These are phyloP conservation scores for Opeltia flavorubescens DNA, from an alignment of 495 filamentous ascomycete genomes.

Conservation along the genomic window DNA sequence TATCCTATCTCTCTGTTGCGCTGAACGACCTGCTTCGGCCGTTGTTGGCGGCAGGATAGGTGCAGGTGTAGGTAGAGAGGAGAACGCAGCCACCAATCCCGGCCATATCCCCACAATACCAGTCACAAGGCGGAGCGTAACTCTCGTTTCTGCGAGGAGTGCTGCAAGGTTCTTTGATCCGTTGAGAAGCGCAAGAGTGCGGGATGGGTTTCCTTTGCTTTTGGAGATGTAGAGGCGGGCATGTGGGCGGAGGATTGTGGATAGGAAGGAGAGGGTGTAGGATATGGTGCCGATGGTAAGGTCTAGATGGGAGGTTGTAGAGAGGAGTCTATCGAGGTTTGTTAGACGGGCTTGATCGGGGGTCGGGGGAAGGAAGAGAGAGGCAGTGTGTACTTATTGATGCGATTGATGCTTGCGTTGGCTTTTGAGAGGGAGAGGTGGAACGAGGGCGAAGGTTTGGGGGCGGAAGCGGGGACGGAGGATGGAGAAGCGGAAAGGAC, in stretches of 20 bases:
- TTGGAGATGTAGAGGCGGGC: conserved; percentile 22
- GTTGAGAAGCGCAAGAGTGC: not conserved
- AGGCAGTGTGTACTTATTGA: conserved; percentile 15
- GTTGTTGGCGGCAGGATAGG: conserved; percentile 32
- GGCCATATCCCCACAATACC: too few species aligned
- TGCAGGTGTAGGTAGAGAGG: conserved; percentile 65
- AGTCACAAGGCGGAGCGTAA: conserved; percentile 65
- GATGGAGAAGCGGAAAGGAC: not conserved
- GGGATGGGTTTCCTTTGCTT: not conserved
- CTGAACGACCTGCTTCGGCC: not conserved
- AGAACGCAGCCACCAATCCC: too few species aligned
- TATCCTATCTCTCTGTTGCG: conserved; percentile 31
- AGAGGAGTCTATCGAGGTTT: conserved; percentile 31
- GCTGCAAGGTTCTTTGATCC: conserved; percentile 14
- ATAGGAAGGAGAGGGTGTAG: conserved; percentile 44
- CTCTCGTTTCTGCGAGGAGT: conserved; percentile 49
- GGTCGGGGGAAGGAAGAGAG: conserved; percentile 23
- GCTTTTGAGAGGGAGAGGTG: not conserved
- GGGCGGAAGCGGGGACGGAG: not conserved
- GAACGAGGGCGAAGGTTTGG: not conserved
- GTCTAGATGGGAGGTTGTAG: conserved; percentile 46
- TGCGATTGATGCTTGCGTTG: conserved; percentile 4
- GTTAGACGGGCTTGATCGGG: conserved; percentile 25
- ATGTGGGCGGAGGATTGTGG: conserved; percentile 12
- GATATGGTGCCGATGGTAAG: conserved; percentile 46